Percentiles rank a stretch among this genome's conserved stretches.
Conservation (phyloP, 2,329 filamentous ascomycete species). For the Trichophyton rubrum region DNA sequence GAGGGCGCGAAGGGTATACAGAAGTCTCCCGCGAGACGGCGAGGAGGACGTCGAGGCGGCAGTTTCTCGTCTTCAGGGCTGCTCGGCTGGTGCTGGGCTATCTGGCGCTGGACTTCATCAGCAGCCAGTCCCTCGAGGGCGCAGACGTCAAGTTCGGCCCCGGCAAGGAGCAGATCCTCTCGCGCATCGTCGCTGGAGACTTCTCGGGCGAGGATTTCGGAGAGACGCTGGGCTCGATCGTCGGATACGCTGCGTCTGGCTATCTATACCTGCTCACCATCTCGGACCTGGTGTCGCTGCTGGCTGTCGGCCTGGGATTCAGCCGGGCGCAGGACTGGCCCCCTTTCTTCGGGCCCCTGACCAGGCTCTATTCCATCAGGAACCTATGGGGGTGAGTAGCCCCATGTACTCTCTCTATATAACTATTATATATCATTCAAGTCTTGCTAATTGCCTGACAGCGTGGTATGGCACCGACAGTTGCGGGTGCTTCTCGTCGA, state of each 20-base stretch:
- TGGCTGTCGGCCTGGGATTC: slow-evolving; percentile 4
- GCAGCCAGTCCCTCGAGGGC: slow-evolving; percentile 3
- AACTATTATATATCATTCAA: not conserved
- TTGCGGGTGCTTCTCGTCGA: not conserved
- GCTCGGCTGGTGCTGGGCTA: slow-evolving; percentile 7
- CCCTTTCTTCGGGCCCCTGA: slow-evolving; percentile 6
- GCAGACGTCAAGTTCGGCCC: slow-evolving; percentile 4
- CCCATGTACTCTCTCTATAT: not conserved
- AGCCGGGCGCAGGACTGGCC: slow-evolving; percentile 7
- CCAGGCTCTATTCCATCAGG: slow-evolving; percentile 8
- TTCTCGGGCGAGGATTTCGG: slow-evolving; percentile 3
- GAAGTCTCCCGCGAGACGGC: not conserved
- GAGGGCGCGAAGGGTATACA: not conserved
- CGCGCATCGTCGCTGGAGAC: not conserved
- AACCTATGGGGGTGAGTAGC: slow-evolving; percentile 10
- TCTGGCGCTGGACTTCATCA: slow-evolving; percentile 7
- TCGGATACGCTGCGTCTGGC: slow-evolving; percentile 3
- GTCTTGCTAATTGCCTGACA: not conserved
- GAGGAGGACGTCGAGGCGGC: not conserved
- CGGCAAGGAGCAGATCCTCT: slow-evolving; percentile 7
- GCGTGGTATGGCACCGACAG: slow-evolving; percentile 2
- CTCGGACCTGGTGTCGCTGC: not conserved
- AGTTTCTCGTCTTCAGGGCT: slow-evolving; percentile 6
- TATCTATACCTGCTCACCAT: not conserved
- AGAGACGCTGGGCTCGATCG: slow-evolving; percentile 3